A percentile compares a stretch with the other conserved stretches of the same genome.
These are phyloP conservation scores for Apiotrichum siamense DNA, from an alignment of 1,284 basidiomycete genomes.

Conservation along the genomic window DNA sequence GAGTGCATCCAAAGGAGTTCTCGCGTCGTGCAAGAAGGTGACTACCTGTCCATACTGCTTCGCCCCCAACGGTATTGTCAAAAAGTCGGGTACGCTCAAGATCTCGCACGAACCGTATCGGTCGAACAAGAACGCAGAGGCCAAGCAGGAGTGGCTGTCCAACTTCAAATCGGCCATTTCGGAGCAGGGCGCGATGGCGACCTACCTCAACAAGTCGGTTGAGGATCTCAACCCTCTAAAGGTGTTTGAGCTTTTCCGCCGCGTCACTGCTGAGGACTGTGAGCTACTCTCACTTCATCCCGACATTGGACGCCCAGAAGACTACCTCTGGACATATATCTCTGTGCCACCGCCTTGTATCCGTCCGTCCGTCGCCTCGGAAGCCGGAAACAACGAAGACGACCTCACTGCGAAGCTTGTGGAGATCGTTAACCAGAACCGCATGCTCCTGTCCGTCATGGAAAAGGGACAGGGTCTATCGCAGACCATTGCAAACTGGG, in stretches of 20 bases:
- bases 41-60: slow-evolving; percentile 91
- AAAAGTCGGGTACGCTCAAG: slow-evolving; percentile 89
- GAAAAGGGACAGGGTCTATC: slow-evolving; percentile 80
- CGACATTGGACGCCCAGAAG: slow-evolving; percentile 84
- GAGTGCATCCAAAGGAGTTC: slow-evolving; percentile 79
- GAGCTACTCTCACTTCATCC: slow-evolving; percentile 90
- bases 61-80: slow-evolving; percentile 90
- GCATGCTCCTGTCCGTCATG: slow-evolving; percentile 84
- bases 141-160: slow-evolving; percentile 80
- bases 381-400: slow-evolving; percentile 92
- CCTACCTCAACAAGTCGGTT: slow-evolving; percentile 80
- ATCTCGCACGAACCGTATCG: slow-evolving; percentile 98
- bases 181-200: slow-evolving; percentile 76
- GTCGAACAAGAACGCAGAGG: slow-evolving; percentile 85
- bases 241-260: slow-evolving; percentile 85
- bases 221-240: slow-evolving; percentile 95
- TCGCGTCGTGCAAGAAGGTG: slow-evolving; percentile 79
- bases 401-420: slow-evolving; percentile 96
- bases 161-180: slow-evolving; percentile 78
- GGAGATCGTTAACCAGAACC: slow-evolving; percentile 94
- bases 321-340: slow-evolving; percentile 99
- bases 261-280: slow-evolving; percentile 94
- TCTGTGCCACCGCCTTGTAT: slow-evolving; percentile 98
- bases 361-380: slow-evolving; percentile 93
- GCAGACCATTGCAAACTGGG: slow-evolving; percentile 95